Percentiles rank a stretch among this genome's conserved stretches.
phyloP scores from a whole-genome alignment of 2,329 filamentous ascomycete genomes.

The Penicillium glabrum region DNA sequence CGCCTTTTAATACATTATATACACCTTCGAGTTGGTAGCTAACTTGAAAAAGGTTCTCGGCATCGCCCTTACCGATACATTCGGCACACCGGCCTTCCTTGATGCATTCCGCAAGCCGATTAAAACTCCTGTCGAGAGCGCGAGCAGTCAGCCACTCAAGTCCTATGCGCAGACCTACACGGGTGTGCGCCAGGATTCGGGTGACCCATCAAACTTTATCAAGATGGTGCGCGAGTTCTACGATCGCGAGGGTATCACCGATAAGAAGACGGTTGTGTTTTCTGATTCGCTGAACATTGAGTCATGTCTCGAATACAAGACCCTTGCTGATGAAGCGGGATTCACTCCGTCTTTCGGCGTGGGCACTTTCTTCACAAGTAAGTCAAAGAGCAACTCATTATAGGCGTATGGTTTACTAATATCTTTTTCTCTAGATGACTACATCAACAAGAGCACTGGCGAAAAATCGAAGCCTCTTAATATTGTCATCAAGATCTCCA shows the following conservation, averaged over 20 bases:
- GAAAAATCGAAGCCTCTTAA: constrained; percentile 89
- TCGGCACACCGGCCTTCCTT: constrained; percentile 87
- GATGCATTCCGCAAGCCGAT: constrained; percentile 74
- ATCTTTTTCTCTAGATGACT: constrained; percentile 63
- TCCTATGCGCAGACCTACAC: constrained; percentile 81
- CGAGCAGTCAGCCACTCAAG: constrained; percentile 44
- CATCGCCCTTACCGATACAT: constrained; percentile 93
- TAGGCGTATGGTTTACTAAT: not conserved
- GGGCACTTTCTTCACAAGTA: constrained; percentile 88
- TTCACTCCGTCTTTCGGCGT: constrained; percentile 90
- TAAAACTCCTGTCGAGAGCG: constrained; percentile 44
- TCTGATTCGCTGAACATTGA: constrained; percentile 94
- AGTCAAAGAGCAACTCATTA: constrained; percentile 20
- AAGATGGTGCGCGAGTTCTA: constrained; percentile 80
- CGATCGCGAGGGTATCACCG: constrained; percentile 69
- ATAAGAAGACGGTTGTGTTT: constrained; percentile 88
- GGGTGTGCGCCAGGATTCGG: constrained; percentile 87
- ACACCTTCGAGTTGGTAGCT: not conserved
- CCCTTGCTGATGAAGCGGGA: constrained; percentile 72
- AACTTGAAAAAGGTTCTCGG: constrained; percentile 60
- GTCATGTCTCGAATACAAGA: constrained; percentile 85
- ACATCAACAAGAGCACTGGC: constrained; percentile 67
- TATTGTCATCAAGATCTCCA: constrained; percentile 96
- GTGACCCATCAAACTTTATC: constrained; percentile 78
- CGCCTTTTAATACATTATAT: not conserved